Conservation (phyloP, 805 yeast genomes). For the Trichomonascus vanleenenianus region DNA sequence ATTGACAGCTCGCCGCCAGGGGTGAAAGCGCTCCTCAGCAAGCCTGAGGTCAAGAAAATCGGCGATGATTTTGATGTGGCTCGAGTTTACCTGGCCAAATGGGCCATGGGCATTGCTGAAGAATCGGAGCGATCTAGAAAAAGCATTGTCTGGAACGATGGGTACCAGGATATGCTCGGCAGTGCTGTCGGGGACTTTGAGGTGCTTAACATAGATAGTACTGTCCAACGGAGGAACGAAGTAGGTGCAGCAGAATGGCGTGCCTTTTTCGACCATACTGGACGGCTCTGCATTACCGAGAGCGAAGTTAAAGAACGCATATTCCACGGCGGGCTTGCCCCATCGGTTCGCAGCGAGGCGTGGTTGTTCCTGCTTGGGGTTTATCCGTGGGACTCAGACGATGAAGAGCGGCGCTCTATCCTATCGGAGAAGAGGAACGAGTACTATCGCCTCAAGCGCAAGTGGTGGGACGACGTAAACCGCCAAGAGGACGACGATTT, state of each 20-base stretch:
- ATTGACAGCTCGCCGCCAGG: conserved; percentile 50
- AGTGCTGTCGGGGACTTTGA: conserved; percentile 34
- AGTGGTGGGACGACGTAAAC: conserved; percentile 61
- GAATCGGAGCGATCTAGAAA: conserved; percentile 61
- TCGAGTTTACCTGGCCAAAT: conserved; percentile 82
- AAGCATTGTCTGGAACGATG: conserved; percentile 31
- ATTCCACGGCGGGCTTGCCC: conserved; percentile 81
- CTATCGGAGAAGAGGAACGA: conserved; percentile 47
- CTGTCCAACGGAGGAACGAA: conserved; percentile 60
- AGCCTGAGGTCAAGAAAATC: conserved; percentile 73
- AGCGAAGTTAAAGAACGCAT: conserved; percentile 73
- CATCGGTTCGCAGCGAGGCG: conserved; percentile 56
- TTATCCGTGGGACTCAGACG: conserved; percentile 81
- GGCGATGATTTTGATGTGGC: conserved; percentile 94
- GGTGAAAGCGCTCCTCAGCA: conserved; percentile 50
- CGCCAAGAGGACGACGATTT: conserved; percentile 53
- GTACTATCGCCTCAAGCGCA: conserved; percentile 53
- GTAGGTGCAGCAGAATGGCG: conserved; percentile 74
- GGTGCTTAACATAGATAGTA: conserved; percentile 37
- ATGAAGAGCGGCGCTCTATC: conserved; percentile 56
- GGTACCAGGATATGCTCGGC: conserved; percentile 23
- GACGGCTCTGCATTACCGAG: conserved; percentile 64
- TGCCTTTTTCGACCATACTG: conserved; percentile 70
- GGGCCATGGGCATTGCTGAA: conserved; percentile 92
- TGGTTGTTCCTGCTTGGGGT: conserved; percentile 84